Conservation (phyloP, 2,329 filamentous ascomycete species). For the Beauveria sp. region DNA sequence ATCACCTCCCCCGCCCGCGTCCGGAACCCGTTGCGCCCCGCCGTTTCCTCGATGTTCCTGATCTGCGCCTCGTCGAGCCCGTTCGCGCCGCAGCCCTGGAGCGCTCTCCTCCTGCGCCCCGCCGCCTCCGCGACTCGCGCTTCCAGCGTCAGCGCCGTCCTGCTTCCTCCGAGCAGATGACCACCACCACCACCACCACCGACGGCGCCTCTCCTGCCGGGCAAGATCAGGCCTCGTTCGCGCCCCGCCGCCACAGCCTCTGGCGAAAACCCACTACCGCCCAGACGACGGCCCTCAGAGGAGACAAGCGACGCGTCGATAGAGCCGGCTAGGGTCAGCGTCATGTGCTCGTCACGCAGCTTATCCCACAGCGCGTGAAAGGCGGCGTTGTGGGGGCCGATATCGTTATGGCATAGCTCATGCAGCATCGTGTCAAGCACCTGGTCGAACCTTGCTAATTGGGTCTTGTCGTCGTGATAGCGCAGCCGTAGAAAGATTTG, state of each 20-base stretch:
- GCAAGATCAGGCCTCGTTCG: slow-evolving; percentile 61
- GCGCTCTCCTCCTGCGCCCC: slow-evolving; percentile 57
- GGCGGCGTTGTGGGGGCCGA: slow-evolving; percentile 72
- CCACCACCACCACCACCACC: neutral
- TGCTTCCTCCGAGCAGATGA: slow-evolving; percentile 7
- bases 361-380: slow-evolving; percentile 89
- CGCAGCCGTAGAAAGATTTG: slow-evolving; percentile 79
- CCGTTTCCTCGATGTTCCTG: slow-evolving; percentile 53
- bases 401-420: slow-evolving; percentile 82
- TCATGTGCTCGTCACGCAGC: slow-evolving; percentile 76
- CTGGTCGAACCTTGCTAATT: slow-evolving; percentile 74
- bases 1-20: slow-evolving; percentile 86
- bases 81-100: slow-evolving; percentile 69
- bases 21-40: slow-evolving; percentile 64
- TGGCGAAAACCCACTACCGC: slow-evolving; percentile 38
- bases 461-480: slow-evolving; percentile 62
- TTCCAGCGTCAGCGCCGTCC: neutral
- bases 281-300: slow-evolving; percentile 64
- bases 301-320: slow-evolving; percentile 85
- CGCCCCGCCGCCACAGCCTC: slow-evolving; percentile 38
- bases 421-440: slow-evolving; percentile 90
- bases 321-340: slow-evolving; percentile 71
- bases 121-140: slow-evolving; percentile 20
- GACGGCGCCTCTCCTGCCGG: neutral
- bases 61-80: slow-evolving; percentile 60